phyloP scores from a whole-genome alignment of 805 yeast genomes.

The Maudiozyma serrabonitensis region DNA sequence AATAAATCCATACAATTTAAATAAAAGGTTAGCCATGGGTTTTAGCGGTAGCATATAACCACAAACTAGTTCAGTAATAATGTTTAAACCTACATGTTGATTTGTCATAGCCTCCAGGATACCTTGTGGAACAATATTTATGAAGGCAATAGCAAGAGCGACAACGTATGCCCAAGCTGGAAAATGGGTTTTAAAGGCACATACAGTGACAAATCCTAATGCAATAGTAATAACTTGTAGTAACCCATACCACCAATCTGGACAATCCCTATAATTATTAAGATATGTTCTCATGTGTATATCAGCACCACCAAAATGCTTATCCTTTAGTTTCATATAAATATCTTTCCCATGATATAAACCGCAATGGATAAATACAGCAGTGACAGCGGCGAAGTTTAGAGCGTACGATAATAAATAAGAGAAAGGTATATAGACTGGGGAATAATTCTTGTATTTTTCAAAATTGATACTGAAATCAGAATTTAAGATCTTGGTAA shows the following conservation, averaged over 20 bases:
- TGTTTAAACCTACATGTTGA: slow-evolving; percentile 45
- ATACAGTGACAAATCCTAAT: slow-evolving; percentile 27
- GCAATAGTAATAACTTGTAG: slow-evolving; percentile 22
- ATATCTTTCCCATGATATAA: slow-evolving; percentile 51
- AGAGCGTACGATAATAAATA: slow-evolving; percentile 47
- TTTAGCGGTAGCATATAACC: slow-evolving; percentile 50
- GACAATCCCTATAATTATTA: slow-evolving; percentile 54
- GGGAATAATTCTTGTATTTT: slow-evolving; percentile 45
- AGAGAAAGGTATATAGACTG: slow-evolving; percentile 49
- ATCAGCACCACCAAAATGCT: slow-evolving; percentile 36
- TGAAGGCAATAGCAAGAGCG: slow-evolving; percentile 41
- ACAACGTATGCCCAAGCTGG: slow-evolving; percentile 59
- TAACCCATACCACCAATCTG: slow-evolving; percentile 58
- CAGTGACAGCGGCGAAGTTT: slow-evolving; percentile 53
- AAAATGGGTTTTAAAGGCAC: slow-evolving; percentile 38
- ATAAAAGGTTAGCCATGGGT: slow-evolving; percentile 46
- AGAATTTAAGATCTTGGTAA: slow-evolving; percentile 35
- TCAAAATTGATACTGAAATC: slow-evolving; percentile 35
- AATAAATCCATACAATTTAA: slow-evolving; percentile 46
- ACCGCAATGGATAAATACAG: slow-evolving; percentile 48
- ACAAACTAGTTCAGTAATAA: slow-evolving; percentile 48
- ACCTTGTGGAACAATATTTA: slow-evolving; percentile 49
- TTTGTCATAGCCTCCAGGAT: slow-evolving; percentile 51
- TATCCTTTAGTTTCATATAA: slow-evolving; percentile 32
- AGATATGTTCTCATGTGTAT: slow-evolving; percentile 41